phyloP scores from a whole-genome alignment of 192 early-diverging fungal genomes.

The Thoreauomyces humboldtii region DNA sequence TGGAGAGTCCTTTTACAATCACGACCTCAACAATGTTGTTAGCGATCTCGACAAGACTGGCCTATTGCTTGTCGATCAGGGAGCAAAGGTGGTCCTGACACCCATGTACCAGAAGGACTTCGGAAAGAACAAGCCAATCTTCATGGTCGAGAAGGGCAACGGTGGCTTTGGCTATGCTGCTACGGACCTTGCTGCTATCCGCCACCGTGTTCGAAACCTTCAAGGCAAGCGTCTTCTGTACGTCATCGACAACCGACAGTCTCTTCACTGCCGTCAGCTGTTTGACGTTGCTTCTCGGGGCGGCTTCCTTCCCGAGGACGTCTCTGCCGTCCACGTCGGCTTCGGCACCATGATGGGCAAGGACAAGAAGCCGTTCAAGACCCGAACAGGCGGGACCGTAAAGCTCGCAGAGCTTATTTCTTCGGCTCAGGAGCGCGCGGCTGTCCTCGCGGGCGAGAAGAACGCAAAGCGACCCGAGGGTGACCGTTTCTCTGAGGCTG shows the following conservation, averaged over 20 bases:
- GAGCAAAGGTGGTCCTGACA: slow-evolving; percentile 73
- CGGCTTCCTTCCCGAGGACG: slow-evolving; percentile 87
- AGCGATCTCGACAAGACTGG: slow-evolving; percentile 69
- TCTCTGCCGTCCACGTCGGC: slow-evolving; percentile 87
- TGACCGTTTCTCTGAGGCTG: slow-evolving; percentile 29
- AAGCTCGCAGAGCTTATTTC: slow-evolving; percentile 94
- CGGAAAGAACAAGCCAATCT: slow-evolving; percentile 77
- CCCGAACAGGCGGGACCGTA: slow-evolving; percentile 91
- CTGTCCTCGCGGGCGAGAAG: slow-evolving; percentile 79
- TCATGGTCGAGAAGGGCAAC: slow-evolving; percentile 79
- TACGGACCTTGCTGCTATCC: slow-evolving; percentile 94
- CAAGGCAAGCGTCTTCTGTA: slow-evolving; percentile 93
- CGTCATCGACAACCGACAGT: slow-evolving; percentile 86
- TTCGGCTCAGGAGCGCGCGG: slow-evolving; percentile 83
- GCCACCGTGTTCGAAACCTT: slow-evolving; percentile 82
- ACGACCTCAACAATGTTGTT: slow-evolving; percentile 51
- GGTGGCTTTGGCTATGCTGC: slow-evolving; percentile 95
- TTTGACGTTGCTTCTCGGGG: slow-evolving; percentile 92
- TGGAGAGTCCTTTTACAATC: slow-evolving; percentile 24
- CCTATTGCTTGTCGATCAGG: slow-evolving; percentile 72
- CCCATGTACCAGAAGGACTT: slow-evolving; percentile 55
- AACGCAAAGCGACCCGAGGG: slow-evolving; percentile 78
- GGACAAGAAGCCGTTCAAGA: slow-evolving; percentile 76
- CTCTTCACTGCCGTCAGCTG: slow-evolving; percentile 88
- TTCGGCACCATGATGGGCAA: slow-evolving; percentile 90